phyloP scores from a whole-genome alignment of 2,329 filamentous ascomycete species.

The Penicillium frequentans region DNA sequence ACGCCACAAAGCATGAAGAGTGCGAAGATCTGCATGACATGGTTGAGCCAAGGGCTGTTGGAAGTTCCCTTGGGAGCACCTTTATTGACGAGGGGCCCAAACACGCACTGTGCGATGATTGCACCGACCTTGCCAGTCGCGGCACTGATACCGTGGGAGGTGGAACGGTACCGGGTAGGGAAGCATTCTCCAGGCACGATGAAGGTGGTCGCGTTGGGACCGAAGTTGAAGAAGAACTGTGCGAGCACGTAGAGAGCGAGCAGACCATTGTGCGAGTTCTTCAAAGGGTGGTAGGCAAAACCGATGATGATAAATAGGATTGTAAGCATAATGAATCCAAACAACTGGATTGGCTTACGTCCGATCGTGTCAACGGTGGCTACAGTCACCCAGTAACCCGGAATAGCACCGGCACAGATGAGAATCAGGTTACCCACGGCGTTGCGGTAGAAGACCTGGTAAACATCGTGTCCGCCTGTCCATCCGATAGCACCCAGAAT shows the following conservation, averaged over 20 bases:
- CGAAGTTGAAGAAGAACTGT: conserved; percentile 58
- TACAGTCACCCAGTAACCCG: conserved; percentile 80
- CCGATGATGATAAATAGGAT: conserved; percentile 64
- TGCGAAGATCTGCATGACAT: conserved; percentile 75
- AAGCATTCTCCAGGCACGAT: conserved; percentile 66
- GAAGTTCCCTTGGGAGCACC: conserved; percentile 53
- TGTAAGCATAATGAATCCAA: conserved; percentile 62
- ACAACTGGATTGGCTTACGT: conserved; percentile 72
- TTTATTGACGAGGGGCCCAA: conserved; percentile 61
- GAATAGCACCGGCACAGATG: conserved; percentile 74
- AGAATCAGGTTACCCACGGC: conserved; percentile 78
- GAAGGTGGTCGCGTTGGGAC: conserved; percentile 64
- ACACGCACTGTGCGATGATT: conserved; percentile 66
- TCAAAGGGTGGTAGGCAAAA: conserved; percentile 51
- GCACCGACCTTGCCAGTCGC: conserved; percentile 68
- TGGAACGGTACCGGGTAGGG: conserved; percentile 62
- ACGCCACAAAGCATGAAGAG: conserved; percentile 77
- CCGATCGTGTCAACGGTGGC: conserved; percentile 71
- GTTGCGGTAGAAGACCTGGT: conserved; percentile 70
- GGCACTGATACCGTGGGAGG: conserved; percentile 66
- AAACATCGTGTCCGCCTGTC: conserved; percentile 62
- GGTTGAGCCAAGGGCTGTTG: conserved; percentile 66
- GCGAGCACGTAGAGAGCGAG: conserved; percentile 64
- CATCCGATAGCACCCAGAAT: conserved; percentile 73
- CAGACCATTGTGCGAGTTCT: conserved; percentile 45